Percentiles rank a stretch among this genome's conserved stretches.
Evolutionary conservation across 2,329 filamentous ascomycete species (phyloP).

Genomic region (Onygenales sp.): DNA sequence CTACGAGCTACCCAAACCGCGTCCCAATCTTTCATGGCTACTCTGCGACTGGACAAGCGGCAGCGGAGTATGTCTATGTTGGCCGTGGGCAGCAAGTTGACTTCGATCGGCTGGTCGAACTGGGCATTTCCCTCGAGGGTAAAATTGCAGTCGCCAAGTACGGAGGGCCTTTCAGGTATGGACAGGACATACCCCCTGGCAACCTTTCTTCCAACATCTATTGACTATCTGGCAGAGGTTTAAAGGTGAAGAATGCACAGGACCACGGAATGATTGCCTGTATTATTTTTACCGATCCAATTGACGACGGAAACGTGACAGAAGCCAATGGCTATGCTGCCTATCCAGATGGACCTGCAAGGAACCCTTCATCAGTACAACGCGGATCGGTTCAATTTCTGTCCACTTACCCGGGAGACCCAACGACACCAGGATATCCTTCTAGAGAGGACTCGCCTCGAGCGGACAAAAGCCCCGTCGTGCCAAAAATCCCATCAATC

Average conservation of each 20-base stretch:
- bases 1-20: slow-evolving; percentile 21
- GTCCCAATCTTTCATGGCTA: slow-evolving; percentile 41
- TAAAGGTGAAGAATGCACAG: slow-evolving; percentile 41
- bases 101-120: slow-evolving; percentile 32
- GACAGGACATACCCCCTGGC: not conserved
- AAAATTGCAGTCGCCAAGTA: slow-evolving; percentile 41
- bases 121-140: slow-evolving; percentile 36
- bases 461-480: slow-evolving; percentile 16
- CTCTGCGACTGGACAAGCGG: slow-evolving; percentile 36
- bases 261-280: slow-evolving; percentile 35
- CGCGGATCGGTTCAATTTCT: slow-evolving; percentile 34
- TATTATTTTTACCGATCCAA: slow-evolving; percentile 39
- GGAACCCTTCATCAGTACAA: slow-evolving; percentile 38
- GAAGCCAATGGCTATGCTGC: slow-evolving; percentile 36
- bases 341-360: slow-evolving; percentile 35
- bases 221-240: slow-evolving; percentile 20
- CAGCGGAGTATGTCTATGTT: slow-evolving; percentile 40
- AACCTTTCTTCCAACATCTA: not conserved
- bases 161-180: slow-evolving; percentile 29
- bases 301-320: slow-evolving; percentile 39
- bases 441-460: slow-evolving; percentile 20
- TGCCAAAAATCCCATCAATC: slow-evolving; percentile 26
- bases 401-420: slow-evolving; percentile 18
- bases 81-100: slow-evolving; percentile 34
- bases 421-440: slow-evolving; percentile 23